Evolutionary conservation across 371 early-diverging fungal species (phyloP), one percentile per base, ranked within the genome.

Genomic region (Rhizopus delemar): DNA sequence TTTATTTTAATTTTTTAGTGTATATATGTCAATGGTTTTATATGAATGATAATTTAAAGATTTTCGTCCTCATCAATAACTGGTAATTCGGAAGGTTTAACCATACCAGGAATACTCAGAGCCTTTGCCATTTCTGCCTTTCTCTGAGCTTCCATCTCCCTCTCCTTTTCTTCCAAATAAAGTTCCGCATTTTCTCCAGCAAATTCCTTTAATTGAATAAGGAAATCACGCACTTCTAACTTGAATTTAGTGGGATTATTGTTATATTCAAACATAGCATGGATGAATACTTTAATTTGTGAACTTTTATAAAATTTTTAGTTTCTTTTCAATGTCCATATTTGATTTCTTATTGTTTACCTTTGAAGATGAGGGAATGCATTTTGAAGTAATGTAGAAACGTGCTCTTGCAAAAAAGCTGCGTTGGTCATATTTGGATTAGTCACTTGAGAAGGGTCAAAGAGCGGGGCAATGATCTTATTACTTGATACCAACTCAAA

Each of bases 141-240:
- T 73, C 85, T 85, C 80, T 90, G 92, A 45, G 69, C 70, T 62
- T 89, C 90, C 38, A 85, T 77, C 70, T 94, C 96, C n/a, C 82
- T 83, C 73, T 98, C 98, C 57, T 91, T 86, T 73, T 98, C 99
- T 59, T 93, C 95, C 68, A 93, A 77, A 72, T 84, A 97, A 46
- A 97, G 75, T 36, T 94, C 93, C 34, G 89, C 87, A 67, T 90
- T 91, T 68, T 97, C 94, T 13, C 90, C 93, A 9, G 90, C 85
- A 73, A 95, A 94, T 72, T 95, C 96, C 83, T 96, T 97, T 59
- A 97, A 73, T 66, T 94, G 93, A 59, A 98, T 94, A 68, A 99
- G 80, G 79, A 99, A 99, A 77, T 99, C 99, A 72, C 96, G 92
- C 57, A 99, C 83, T 60, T 93, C 92, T 56, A 84, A 75, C 75